A percentile compares a stretch with the other conserved stretches of the same genome.
phyloP scores from a whole-genome alignment of 1,284 basidiomycete species.

The Melampsora occidentalis region DNA sequence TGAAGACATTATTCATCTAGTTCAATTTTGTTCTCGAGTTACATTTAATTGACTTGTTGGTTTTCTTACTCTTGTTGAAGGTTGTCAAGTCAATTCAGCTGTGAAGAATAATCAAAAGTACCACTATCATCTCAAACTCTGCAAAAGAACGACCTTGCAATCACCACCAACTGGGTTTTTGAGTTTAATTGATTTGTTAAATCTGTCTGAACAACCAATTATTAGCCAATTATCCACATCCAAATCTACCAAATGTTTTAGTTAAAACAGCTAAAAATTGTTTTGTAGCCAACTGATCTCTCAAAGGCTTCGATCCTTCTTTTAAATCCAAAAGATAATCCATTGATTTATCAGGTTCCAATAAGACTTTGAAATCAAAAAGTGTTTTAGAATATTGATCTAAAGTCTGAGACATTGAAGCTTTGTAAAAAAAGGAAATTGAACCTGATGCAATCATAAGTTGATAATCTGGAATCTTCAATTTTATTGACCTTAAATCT shows the following conservation, averaged over 20 bases:
- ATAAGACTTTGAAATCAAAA: constrained; percentile 19
- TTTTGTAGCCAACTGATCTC: constrained; percentile 1
- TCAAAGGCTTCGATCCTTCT: constrained; percentile 16
- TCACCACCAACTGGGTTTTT: constrained; percentile 16
- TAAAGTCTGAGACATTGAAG: constrained; percentile 5
- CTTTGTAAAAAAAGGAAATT: constrained; percentile 21
- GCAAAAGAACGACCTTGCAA: neutral
- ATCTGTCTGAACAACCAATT: constrained; percentile 15
- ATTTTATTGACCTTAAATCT: too few relatives aligned
- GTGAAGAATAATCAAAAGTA: neutral
- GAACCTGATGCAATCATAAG: constrained; percentile 19
- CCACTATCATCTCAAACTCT: neutral
- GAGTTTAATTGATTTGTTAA: constrained; percentile 26
- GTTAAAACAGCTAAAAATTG: constrained; percentile 4
- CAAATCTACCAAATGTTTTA: constrained; percentile 25
- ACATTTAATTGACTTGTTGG: neutral
- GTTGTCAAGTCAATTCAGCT: constrained; percentile 33
- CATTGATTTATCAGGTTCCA: constrained; percentile 24
- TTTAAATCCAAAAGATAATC: constrained; percentile 15
- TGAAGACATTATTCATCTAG: neutral
- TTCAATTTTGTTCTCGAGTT: neutral
- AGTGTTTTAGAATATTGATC: constrained; percentile 18
- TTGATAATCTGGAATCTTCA: neutral
- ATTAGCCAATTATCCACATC: constrained; percentile 20
- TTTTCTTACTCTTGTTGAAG: constrained; percentile 27